These are phyloP conservation scores for Streptanthus diversifolius DNA, from an alignment of 345 rosid species.

Conservation along the genomic window DNA sequence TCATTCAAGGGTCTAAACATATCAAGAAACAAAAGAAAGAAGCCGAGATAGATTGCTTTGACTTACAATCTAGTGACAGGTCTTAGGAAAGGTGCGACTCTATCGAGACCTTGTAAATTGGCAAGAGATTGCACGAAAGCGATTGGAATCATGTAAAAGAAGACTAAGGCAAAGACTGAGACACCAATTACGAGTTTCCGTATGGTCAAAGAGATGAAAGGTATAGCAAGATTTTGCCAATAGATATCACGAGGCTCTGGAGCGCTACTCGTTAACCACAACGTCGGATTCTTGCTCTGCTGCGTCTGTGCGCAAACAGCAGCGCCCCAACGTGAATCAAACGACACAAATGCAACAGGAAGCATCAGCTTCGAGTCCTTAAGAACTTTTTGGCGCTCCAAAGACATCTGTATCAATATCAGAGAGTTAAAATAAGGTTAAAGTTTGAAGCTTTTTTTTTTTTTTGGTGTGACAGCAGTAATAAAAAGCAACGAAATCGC, in stretches of 20 bases:
- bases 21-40: background rate
- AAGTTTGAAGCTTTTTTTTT: background rate
- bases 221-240: conserved; percentile 91
- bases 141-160: conserved; percentile 98
- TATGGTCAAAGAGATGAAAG: conserved; percentile 77
- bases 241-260: conserved; percentile 97
- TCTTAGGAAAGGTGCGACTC: conserved; percentile 90
- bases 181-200: conserved; percentile 68
- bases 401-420: conserved; percentile 52
- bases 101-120: conserved; percentile 82
- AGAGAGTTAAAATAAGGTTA: background rate
- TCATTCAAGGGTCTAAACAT: background rate
- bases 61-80: conserved; percentile 93
- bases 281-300: conserved; percentile 87
- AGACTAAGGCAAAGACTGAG: conserved; percentile 76
- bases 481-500: conserved; percentile 5
- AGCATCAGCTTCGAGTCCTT: conserved; percentile 64
- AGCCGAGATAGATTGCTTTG: background rate
- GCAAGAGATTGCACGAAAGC: conserved; percentile 99
- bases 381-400: conserved; percentile 67
- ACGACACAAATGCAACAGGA: conserved; percentile 87
- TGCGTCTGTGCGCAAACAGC: conserved; percentile 98
- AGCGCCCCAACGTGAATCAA: conserved; percentile 94
- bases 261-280: conserved; percentile 92
- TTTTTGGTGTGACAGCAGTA: background rate